Evolutionary conservation across 495 filamentous ascomycete species (phyloP).

Genomic region (Xylaria sp.): DNA sequence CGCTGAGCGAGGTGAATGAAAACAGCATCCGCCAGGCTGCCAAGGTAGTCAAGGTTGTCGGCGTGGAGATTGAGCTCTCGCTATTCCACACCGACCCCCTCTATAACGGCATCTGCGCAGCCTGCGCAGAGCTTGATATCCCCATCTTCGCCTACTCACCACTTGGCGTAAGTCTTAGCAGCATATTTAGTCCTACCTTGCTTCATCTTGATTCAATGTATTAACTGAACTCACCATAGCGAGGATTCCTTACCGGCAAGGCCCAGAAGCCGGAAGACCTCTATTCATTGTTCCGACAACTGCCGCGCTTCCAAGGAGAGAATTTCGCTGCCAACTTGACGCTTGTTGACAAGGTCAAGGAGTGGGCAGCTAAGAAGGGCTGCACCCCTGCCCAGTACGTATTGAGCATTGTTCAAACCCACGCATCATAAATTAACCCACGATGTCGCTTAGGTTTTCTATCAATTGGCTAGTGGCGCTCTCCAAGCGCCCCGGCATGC

Average conservation of each 20-base stretch:
- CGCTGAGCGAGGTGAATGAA: constrained; percentile 68
- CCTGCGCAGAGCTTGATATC: constrained; percentile 71
- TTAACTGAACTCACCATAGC: constrained; percentile 27
- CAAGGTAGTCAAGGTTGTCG: constrained; percentile 67
- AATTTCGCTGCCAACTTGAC: constrained; percentile 70
- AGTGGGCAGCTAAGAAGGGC: constrained; percentile 66
- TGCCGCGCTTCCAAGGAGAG: constrained; percentile 67
- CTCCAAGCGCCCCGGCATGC: constrained; percentile 62
- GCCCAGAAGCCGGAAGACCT: constrained; percentile 64
- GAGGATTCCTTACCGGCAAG: constrained; percentile 55
- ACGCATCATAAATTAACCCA: constrained; percentile 56
- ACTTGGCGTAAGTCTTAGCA: constrained; percentile 28
- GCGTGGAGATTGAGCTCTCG: constrained; percentile 74
- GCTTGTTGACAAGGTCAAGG: constrained; percentile 66
- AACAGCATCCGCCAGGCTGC: constrained; percentile 69
- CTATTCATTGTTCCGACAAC: constrained; percentile 55
- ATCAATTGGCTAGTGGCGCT: constrained; percentile 66
- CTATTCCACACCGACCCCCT: constrained; percentile 68
- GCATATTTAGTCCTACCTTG: neutral
- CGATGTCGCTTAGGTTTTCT: constrained; percentile 50
- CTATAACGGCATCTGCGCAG: constrained; percentile 66
- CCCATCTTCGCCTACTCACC: constrained; percentile 67
- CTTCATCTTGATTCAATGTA: neutral
- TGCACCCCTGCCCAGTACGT: constrained; percentile 64
- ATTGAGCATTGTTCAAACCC: neutral